Evolutionary conservation across 805 yeast species (phyloP).

Genomic region (Tetrapisispora arboricola): DNA sequence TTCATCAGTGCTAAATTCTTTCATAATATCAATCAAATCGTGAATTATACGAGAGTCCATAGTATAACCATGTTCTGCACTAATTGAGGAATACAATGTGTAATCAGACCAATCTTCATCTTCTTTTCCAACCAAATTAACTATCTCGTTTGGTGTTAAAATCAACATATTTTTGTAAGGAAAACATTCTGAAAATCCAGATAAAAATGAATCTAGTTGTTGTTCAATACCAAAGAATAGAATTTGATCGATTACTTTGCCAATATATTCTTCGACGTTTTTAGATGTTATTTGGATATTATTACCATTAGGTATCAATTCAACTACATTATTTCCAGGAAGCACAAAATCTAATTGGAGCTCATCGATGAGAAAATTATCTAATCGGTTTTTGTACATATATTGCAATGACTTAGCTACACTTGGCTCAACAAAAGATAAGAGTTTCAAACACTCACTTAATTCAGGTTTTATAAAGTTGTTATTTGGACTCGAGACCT

Average conservation of each 20-base stretch:
- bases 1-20: slow-evolving; percentile 41
- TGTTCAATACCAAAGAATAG: slow-evolving; percentile 51
- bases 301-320: slow-evolving; percentile 48
- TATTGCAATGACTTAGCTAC: slow-evolving; percentile 49
- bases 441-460: slow-evolving; percentile 24
- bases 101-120: slow-evolving; percentile 79
- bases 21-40: slow-evolving; percentile 51
- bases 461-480: not conserved
- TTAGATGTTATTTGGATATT: slow-evolving; percentile 36
- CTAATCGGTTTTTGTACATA: slow-evolving; percentile 35
- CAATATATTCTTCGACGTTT: slow-evolving; percentile 52
- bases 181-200: slow-evolving; percentile 76
- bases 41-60: slow-evolving; percentile 56
- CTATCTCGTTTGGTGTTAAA: slow-evolving; percentile 67
- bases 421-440: slow-evolving; percentile 45
- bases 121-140: slow-evolving; percentile 59
- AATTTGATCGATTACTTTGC: slow-evolving; percentile 45
- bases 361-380: slow-evolving; percentile 28
- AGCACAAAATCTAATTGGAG: slow-evolving; percentile 56
- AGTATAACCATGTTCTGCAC: slow-evolving; percentile 86
- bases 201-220: slow-evolving; percentile 60
- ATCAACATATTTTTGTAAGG: slow-evolving; percentile 64
- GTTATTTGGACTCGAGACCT: slow-evolving; percentile 3
- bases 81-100: slow-evolving; percentile 48
- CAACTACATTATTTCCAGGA: slow-evolving; percentile 59